Percentiles rank a stretch among this genome's conserved stretches.
These are phyloP conservation scores for Acanthamoeba triangularis DNA, from an alignment of 208 protist genomes.

Conservation along the genomic window DNA sequence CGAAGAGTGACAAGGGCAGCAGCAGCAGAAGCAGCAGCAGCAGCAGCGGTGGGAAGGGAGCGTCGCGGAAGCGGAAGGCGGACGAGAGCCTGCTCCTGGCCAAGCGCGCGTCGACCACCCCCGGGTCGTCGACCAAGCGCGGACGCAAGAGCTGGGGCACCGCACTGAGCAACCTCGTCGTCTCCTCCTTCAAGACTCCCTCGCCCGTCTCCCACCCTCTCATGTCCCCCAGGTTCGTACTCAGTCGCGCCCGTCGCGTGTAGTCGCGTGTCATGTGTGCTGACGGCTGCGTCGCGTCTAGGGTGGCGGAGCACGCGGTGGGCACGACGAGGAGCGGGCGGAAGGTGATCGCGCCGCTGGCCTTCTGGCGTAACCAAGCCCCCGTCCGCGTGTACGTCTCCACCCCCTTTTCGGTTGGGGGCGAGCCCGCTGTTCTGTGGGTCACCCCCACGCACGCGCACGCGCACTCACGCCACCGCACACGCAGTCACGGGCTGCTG, in stretches of 20 bases:
- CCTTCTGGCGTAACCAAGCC: slow-evolving; percentile 7
- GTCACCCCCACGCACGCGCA: background rate
- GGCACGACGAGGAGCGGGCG: slow-evolving; percentile 12
- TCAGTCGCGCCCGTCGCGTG: background rate
- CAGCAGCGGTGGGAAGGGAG: background rate
- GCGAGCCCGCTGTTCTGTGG: no score
- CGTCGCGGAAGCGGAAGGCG: background rate
- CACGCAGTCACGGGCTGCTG: background rate
- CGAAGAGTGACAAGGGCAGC: background rate
- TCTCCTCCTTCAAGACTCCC: background rate
- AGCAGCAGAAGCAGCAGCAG: background rate
- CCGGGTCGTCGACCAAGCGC: background rate
- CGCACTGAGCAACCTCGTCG: background rate
- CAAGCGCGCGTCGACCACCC: background rate
- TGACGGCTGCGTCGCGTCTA: background rate
- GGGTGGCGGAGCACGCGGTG: slow-evolving; percentile 9
- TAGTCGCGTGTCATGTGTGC: background rate
- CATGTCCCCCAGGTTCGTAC: background rate
- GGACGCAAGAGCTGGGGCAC: background rate
- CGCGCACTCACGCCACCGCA: no score
- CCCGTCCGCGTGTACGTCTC: background rate
- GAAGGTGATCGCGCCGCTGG: background rate
- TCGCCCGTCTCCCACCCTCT: background rate
- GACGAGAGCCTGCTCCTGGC: background rate
- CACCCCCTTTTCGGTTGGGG: background rate